Evolutionary conservation across 1,139 yeast genomes (phyloP), one percentile per base, ranked within the genome.

Genomic region (Geotrichum histeridarum): DNA sequence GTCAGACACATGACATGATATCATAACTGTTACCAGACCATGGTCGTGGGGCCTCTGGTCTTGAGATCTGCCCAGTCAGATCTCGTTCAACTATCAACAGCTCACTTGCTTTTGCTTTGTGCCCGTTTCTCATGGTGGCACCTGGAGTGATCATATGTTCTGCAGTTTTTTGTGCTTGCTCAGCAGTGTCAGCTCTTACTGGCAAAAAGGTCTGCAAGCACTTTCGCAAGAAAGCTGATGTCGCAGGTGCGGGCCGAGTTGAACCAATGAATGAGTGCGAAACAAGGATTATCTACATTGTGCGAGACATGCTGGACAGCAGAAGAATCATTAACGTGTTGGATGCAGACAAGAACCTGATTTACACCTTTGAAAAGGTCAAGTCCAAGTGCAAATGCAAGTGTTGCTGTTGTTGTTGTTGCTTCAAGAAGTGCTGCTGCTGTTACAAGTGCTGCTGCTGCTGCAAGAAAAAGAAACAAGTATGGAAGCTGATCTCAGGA

Each of bases 241-340:
- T 43, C 27, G 49, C 53, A 9, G 55, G 53, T 3, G 41, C 45
- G 8, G 51, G 47, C 18, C 50, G 46, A 11, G 42, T 37, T n/a
- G 22, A 49, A n/a, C 55, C 52, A 12, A 47, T 55, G 45, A 30
- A 52, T 14, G 56, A 56, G 9, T 38, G 51, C 17, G 15, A 50
- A 15, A 43, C 44, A 9, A 38, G 45, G 18, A 37, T 56, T 7
- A n/a, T 50, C 5, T 56, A 56, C 18, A 50, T 56, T 35, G 48
- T 31, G 15, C 41, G 55, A 9, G 56, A 56, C 35, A 14, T 46
- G 11, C 32, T 43, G 8, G 46, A 47, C 27, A 49, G 48, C 15
- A 51, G 39, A 18, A 27, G 39, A 22, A 46, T 53, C 37, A 51
- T 56, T 46, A 56, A 56, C 17, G 55, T 51, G n/a, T 45, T 53